Conservation (phyloP, 2,329 filamentous ascomycete species). For the Diaporthe sp. region DNA sequence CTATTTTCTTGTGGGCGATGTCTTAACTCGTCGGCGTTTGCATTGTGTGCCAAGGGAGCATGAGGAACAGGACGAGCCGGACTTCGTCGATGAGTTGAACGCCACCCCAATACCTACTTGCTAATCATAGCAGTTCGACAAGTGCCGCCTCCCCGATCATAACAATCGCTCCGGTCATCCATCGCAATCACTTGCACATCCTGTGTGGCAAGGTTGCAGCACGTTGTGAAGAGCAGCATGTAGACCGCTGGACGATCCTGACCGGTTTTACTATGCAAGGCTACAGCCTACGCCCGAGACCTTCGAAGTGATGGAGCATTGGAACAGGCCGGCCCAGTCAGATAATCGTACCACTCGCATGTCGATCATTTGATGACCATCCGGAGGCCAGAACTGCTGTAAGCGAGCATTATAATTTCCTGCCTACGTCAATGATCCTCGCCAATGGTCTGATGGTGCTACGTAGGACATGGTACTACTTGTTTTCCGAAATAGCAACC, state of each 20-base stretch:
- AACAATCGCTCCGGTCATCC: background rate
- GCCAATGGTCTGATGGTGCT: constrained; percentile 10
- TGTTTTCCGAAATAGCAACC: background rate
- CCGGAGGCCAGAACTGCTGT: background rate
- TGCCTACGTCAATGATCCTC: background rate
- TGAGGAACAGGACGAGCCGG: background rate
- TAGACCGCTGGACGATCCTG: background rate
- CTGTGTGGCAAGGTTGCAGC: constrained; percentile 15
- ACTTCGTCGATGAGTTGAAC: background rate
- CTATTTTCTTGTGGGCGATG: background rate
- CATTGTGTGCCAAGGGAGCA: background rate
- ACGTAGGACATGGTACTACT: background rate
- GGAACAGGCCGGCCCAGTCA: background rate
- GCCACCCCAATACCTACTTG: background rate
- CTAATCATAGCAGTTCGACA: background rate
- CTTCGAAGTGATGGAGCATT: background rate
- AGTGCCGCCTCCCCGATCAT: background rate
- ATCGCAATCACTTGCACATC: constrained; percentile 29
- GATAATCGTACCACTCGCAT: background rate
- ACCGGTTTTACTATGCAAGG: background rate
- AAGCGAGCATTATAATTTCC: background rate
- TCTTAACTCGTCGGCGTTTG: background rate
- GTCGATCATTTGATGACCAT: background rate
- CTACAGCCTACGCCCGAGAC: background rate
- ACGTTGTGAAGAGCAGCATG: background rate